Percentiles rank a stretch among this genome's conserved stretches.
Conservation (phyloP, 176 grass and related monocot species). For the Cenchrus fungigraminus region DNA sequence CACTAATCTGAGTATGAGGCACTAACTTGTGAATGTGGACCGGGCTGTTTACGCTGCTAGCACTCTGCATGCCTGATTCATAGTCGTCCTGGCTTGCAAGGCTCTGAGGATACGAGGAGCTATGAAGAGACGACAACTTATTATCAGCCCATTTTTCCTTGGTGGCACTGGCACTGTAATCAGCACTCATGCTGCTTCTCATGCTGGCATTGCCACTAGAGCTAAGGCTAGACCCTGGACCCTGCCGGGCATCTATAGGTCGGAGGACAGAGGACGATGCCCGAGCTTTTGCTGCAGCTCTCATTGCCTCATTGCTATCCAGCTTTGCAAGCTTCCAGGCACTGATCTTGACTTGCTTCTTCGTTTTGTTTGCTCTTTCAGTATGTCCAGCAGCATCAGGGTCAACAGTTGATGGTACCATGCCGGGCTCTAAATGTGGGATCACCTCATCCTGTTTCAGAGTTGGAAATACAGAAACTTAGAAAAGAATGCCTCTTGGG, state of each 20-base stretch:
- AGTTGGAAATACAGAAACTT: conserved; percentile 22
- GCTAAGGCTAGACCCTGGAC: conserved; percentile 54
- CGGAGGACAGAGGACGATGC: conserved; percentile 84
- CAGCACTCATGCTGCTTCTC: conserved; percentile 63
- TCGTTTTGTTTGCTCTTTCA: conserved; percentile 65
- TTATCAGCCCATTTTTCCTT: conserved; percentile 46
- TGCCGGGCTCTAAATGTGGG: conserved; percentile 76
- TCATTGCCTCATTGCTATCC: conserved; percentile 69
- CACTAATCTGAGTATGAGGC: conserved; percentile 1
- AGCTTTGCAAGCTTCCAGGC: conserved; percentile 94
- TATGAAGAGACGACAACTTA: conserved; percentile 49
- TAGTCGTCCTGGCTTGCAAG: conserved; percentile 59
- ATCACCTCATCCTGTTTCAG: conserved; percentile 75
- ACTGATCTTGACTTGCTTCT: conserved; percentile 87
- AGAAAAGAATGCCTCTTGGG: background rate
- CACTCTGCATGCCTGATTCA: conserved; percentile 58
- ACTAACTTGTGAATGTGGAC: conserved; percentile 37
- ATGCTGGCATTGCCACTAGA: conserved; percentile 61
- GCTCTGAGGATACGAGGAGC: conserved; percentile 60
- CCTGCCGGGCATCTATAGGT: conserved; percentile 47
- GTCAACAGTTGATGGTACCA: conserved; percentile 73
- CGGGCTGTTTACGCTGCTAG: conserved; percentile 74
- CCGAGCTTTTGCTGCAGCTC: conserved; percentile 72
- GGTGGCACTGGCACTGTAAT: conserved; percentile 37
- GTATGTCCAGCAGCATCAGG: conserved; percentile 56